phyloP scores from a whole-genome alignment of 768 basidiomycete species.

The Suillus placidus region DNA sequence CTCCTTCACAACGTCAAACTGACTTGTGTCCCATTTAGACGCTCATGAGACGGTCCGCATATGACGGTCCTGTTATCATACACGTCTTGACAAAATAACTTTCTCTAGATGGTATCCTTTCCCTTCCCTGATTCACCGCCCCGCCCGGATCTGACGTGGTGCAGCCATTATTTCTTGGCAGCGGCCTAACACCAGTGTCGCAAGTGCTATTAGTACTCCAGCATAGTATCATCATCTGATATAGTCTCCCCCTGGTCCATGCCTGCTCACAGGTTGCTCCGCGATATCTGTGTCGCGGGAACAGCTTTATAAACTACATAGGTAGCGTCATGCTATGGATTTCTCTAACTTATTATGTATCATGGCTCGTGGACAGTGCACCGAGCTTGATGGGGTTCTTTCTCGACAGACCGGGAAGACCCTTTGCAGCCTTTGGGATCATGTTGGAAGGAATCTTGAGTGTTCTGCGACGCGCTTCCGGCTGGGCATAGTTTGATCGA shows the following conservation, averaged over 20 bases:
- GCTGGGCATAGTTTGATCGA: not conserved
- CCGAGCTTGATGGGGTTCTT: not conserved
- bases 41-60: not conserved
- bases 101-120: not conserved
- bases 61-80: not conserved
- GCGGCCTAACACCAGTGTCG: too few species aligned
- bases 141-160: not conserved
- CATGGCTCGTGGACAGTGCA: not conserved
- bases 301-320: not conserved
- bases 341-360: not conserved
- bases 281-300: not conserved
- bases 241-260: too few species aligned
- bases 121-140: not conserved
- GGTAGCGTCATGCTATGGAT: not conserved
- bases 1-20: not conserved
- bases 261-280: too few species aligned
- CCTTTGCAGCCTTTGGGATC: not conserved
- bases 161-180: too few species aligned
- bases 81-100: not conserved
- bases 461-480: too few species aligned
- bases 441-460: not conserved
- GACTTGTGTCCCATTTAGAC: not conserved
- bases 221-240: too few species aligned
- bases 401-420: not conserved
- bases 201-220: too few species aligned